Percentiles rank a stretch among this genome's conserved stretches.
Conservation (phyloP, 208 protist genomes). For the Wallacemonas collosoma region DNA sequence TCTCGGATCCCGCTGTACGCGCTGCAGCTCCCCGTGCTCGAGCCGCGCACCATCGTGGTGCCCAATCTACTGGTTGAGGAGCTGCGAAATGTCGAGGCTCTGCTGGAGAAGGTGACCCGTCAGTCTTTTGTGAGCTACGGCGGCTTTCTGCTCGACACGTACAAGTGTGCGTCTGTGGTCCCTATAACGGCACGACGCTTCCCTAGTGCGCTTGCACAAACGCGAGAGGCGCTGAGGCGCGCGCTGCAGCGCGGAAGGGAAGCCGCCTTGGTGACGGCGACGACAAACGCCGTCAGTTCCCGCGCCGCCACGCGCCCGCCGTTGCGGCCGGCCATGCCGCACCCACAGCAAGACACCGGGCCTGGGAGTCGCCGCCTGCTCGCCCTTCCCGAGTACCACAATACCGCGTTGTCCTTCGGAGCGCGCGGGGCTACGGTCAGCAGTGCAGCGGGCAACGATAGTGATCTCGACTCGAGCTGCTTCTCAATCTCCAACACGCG, state of each 20-base stretch:
- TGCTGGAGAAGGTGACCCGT: conserved; percentile 70
- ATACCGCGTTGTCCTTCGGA: conserved; percentile 6
- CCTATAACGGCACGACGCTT: neutral
- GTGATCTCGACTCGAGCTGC: neutral
- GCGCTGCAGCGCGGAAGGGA: neutral
- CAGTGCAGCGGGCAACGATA: neutral
- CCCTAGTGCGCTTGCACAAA: neutral
- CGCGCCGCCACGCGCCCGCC: neutral
- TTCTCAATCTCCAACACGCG: conserved; percentile 1
- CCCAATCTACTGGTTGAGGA: conserved; percentile 81
- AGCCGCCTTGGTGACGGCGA: neutral
- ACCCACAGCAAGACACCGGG: neutral
- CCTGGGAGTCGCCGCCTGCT: neutral
- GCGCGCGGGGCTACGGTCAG: neutral
- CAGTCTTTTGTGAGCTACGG: conserved; percentile 55
- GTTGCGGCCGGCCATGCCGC: neutral
- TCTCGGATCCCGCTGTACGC: neutral
- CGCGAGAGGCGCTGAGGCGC: neutral
- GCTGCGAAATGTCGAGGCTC: conserved; percentile 55
- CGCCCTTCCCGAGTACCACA: conserved; percentile 10
- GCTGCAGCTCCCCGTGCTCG: conserved; percentile 26
- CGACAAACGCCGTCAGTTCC: neutral
- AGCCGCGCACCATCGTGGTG: conserved; percentile 42
- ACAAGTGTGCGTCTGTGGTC: too few relatives aligned
- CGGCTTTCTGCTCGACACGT: neutral